Evolutionary conservation across 2,329 filamentous ascomycete species (phyloP), one percentile per base, ranked within the genome.

Genomic region (Emergomyces africanus): DNA sequence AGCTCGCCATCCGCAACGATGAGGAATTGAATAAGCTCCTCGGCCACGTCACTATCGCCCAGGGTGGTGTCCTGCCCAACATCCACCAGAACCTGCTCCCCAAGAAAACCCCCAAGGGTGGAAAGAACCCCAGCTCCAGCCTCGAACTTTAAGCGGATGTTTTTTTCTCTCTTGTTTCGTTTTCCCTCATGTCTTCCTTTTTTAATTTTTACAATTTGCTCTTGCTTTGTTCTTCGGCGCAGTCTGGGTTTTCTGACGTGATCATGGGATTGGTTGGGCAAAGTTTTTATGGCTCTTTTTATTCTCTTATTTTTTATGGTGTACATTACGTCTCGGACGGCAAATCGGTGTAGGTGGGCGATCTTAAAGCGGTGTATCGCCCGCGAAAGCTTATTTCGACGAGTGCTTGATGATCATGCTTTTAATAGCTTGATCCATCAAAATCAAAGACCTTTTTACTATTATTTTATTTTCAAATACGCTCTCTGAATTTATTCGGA

Each of bases 1-100:
- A 99, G 82, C 90, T 99, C 69, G 94, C 94, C 79, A 99, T 99
- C 82, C 87, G 94, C 73, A 96, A 96, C 81, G 92, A 97, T 78
- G 92, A 97, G 84, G 94, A 99, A 80, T 78, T 97, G 88, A 96
- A 97, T 88, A 97, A 96, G 85, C 87, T 95, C 64, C 83, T 96
- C 66, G 91, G 91, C 61, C 90, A 95, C 75, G 90, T 96, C 78
- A 96, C 90, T 75, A 96, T 96, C 71, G 90, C 91, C 75, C 91
- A 96, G 80, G 90, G 90, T 81, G 90, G 90, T 91, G 90, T 96
- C 68, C 83, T 96, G 65, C 91, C 90, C 77, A 95, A 95, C 84
- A 96, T 96, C 69, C 90, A 95, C 82, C 89, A 94, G 80, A 96
- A 99, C 81, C 88, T 99, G 65, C 86, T 99, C 67, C 94, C 94